Evolutionary conservation across 495 filamentous ascomycete species (phyloP).

Genomic region (Xanthoparmelia taractica): DNA sequence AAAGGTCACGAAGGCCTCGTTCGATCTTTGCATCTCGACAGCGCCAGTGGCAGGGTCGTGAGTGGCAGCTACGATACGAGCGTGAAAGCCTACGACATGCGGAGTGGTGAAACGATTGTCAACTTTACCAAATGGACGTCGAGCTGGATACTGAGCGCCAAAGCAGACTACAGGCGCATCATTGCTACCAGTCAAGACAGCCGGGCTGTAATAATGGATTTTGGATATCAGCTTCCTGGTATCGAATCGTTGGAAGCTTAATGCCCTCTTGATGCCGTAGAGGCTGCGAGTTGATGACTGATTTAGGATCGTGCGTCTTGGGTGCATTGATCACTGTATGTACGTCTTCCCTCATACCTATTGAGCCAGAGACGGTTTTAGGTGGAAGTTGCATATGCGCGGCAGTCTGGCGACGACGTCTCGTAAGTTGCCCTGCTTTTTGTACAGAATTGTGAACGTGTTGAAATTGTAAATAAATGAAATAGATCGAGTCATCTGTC

Average conservation of each 20-base stretch:
- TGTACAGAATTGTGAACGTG: too few species aligned
- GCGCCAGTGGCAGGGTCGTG: constrained; percentile 69
- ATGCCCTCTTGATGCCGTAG: constrained; percentile 2
- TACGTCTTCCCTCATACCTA: background rate
- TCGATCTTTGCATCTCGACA: constrained; percentile 81
- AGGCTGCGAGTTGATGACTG: background rate
- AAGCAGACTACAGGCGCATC: constrained; percentile 88
- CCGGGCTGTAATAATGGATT: constrained; percentile 83
- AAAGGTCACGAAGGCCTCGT: constrained; percentile 74
- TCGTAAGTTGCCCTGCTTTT: too few species aligned
- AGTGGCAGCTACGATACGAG: constrained; percentile 90
- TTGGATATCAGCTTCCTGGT: constrained; percentile 44
- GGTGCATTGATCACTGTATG: background rate
- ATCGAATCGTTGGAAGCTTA: constrained; percentile 43
- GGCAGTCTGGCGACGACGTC: too few species aligned
- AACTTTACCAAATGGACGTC: constrained; percentile 84
- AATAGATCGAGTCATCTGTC: too few species aligned
- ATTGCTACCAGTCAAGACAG: constrained; percentile 91
- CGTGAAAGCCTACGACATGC: constrained; percentile 85
- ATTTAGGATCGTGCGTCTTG: constrained; percentile 1
- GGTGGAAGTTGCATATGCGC: too few species aligned
- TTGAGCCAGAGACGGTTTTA: background rate
- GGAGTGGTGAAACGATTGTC: constrained; percentile 61
- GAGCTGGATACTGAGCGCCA: constrained; percentile 92
- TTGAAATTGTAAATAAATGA: too few species aligned